A percentile compares a stretch with the other conserved stretches of the same genome.
These are phyloP conservation scores for Stentor roeselii DNA, from an alignment of 73 alveolate genomes.

Conservation along the genomic window DNA sequence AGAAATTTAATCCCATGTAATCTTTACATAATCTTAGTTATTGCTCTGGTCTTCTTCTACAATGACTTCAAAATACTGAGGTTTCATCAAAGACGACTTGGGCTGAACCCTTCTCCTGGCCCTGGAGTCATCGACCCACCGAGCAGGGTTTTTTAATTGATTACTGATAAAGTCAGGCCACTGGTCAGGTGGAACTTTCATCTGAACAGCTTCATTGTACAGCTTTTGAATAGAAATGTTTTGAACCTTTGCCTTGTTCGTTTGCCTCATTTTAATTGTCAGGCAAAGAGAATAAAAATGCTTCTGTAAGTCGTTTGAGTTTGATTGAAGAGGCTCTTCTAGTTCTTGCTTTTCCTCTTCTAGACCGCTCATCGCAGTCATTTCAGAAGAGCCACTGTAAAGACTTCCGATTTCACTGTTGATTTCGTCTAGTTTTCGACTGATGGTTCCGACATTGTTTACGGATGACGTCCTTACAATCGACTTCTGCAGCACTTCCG, in stretches of 20 bases:
- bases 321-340: background rate
- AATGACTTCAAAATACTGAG: conserved; percentile 17
- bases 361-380: background rate
- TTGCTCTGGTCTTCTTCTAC: conserved; percentile 24
- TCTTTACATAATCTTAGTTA: no score
- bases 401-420: background rate
- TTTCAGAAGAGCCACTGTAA: background rate
- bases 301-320: background rate
- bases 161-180: background rate
- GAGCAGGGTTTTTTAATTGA: background rate
- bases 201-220: background rate
- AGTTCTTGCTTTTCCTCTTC: conserved; percentile 3
- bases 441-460: background rate
- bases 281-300: conserved; percentile 10
- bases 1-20: no score
- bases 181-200: background rate
- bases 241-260: background rate
- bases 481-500: background rate
- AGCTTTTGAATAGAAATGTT: conserved; percentile 13
- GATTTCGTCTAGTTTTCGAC: conserved; percentile 17
- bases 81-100: background rate
- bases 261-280: background rate
- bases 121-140: background rate
- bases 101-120: background rate
- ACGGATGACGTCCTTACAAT: background rate